A percentile compares a stretch with the other conserved stretches of the same genome.
These are phyloP conservation scores for Ogataea hybrid DNA, from an alignment of 1,139 yeast genomes.

Conservation along the genomic window DNA sequence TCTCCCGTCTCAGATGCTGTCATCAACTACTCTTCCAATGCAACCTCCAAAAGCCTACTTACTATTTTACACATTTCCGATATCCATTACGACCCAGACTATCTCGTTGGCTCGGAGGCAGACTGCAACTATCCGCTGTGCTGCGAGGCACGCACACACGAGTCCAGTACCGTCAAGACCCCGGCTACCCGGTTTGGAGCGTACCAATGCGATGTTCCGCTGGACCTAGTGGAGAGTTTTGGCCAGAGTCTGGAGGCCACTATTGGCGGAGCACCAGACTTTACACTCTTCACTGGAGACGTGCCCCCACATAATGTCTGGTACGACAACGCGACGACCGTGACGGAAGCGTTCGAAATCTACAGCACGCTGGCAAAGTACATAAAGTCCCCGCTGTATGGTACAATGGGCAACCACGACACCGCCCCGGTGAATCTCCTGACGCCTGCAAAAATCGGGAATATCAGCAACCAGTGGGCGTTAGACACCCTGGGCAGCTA, in stretches of 20 bases:
- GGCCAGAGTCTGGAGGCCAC: not conserved
- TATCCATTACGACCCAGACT: too few species aligned
- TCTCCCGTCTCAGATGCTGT: too few species aligned
- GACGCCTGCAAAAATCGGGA: not conserved
- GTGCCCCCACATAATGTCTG: constrained; percentile 2
- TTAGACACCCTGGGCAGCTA: constrained; percentile 1
- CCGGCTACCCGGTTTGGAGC: too few species aligned
- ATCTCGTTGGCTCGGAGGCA: too few species aligned
- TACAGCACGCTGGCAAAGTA: not conserved
- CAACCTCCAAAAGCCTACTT: too few species aligned
- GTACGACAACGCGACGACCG: constrained; percentile 2
- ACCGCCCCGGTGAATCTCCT: constrained; percentile 2
- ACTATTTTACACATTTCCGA: too few species aligned
- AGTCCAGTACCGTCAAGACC: too few species aligned
- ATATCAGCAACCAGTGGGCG: not conserved
- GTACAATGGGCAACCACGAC: constrained; percentile 1
- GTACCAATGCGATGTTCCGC: too few species aligned
- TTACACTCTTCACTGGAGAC: constrained; percentile 1
- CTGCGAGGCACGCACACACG: too few species aligned
- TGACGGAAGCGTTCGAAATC: not conserved
- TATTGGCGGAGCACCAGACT: constrained; percentile 1
- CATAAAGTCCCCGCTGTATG: not conserved
- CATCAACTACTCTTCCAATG: too few species aligned
- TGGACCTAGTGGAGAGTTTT: too few species aligned
- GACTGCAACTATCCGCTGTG: too few species aligned